These are phyloP conservation scores for Pseudogymnoascus sp. DNA, from an alignment of 2,329 filamentous ascomycete species.

Conservation along the genomic window DNA sequence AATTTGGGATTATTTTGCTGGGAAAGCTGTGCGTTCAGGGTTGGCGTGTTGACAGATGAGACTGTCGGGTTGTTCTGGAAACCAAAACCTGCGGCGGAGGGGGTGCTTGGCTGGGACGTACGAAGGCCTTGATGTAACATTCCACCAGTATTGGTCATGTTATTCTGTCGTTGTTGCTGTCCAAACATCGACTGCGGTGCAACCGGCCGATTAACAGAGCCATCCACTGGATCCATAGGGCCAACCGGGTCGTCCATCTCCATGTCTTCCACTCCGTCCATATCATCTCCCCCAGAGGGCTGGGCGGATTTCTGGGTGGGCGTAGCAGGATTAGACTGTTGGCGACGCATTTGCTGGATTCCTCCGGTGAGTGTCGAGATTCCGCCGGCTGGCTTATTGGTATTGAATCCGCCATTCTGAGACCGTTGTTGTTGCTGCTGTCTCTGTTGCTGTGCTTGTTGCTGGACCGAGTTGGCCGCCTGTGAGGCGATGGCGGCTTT, in stretches of 20 bases:
- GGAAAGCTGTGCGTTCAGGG: constrained; percentile 68
- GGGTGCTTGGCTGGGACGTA: constrained; percentile 80
- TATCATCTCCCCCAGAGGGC: constrained; percentile 46
- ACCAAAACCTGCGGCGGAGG: constrained; percentile 67
- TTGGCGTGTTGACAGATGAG: constrained; percentile 93
- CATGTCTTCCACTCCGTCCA: constrained; percentile 90
- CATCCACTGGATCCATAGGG: constrained; percentile 56
- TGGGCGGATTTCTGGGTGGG: constrained; percentile 27
- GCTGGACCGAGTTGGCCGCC: constrained; percentile 37
- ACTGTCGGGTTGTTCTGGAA: constrained; percentile 93
- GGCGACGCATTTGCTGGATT: constrained; percentile 31
- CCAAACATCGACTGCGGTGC: constrained; percentile 60
- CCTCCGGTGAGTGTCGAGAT: constrained; percentile 24
- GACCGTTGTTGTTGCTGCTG: constrained; percentile 28
- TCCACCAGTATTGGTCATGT: constrained; percentile 67
- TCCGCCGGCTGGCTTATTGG: constrained; percentile 20
- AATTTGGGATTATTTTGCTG: constrained; percentile 44
- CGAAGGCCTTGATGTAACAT: constrained; percentile 72
- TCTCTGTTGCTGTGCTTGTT: constrained; percentile 42
- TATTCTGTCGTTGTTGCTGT: constrained; percentile 62
- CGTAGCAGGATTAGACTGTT: constrained; percentile 28
- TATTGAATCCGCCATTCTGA: constrained; percentile 22
- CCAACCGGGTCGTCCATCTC: constrained; percentile 84
- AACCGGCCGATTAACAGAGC: constrained; percentile 50
- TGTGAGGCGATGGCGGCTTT: constrained; percentile 36